Conservation (phyloP, 1,284 basidiomycete species). For the Apiotrichum laibachii region DNA sequence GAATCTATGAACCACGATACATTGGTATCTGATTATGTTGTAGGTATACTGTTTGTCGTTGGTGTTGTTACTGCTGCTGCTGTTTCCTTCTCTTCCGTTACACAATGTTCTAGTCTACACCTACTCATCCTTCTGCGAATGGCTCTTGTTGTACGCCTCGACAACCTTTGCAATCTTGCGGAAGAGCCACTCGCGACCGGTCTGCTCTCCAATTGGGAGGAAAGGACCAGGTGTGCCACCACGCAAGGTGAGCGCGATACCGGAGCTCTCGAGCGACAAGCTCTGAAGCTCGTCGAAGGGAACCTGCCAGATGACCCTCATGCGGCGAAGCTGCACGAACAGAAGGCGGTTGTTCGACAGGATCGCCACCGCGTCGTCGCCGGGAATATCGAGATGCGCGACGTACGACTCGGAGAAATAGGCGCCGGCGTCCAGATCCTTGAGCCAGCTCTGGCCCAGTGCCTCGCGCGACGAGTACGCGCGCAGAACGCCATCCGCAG, state of each 20-base stretch:
- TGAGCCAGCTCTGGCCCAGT: slow-evolving; percentile 93
- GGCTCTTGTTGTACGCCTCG: slow-evolving; percentile 41
- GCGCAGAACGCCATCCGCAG: slow-evolving; percentile 80
- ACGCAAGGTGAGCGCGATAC: slow-evolving; percentile 73
- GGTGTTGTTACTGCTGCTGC: too few relatives aligned
- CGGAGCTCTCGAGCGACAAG: slow-evolving; percentile 82
- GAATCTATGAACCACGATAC: too few relatives aligned
- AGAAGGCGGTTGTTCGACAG: slow-evolving; percentile 75
- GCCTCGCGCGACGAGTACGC: slow-evolving; percentile 86
- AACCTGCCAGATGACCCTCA: slow-evolving; percentile 89
- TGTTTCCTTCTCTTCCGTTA: too few relatives aligned
- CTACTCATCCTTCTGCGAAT: slow-evolving; percentile 32
- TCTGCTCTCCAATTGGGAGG: slow-evolving; percentile 56
- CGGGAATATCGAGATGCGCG: slow-evolving; percentile 81
- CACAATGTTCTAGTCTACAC: background rate
- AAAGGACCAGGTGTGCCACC: slow-evolving; percentile 58
- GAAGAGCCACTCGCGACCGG: slow-evolving; percentile 59
- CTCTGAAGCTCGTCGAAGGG: slow-evolving; percentile 82
- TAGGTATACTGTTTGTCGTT: too few relatives aligned
- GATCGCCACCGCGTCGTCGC: slow-evolving; percentile 78
- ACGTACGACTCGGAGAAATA: slow-evolving; percentile 85
- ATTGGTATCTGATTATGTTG: too few relatives aligned
- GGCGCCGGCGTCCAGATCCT: slow-evolving; percentile 68
- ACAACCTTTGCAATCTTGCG: slow-evolving; percentile 55
- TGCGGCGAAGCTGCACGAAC: slow-evolving; percentile 78